Evolutionary conservation across 2,329 filamentous ascomycete species (phyloP).

Genomic region (Scorias spongiosa): DNA sequence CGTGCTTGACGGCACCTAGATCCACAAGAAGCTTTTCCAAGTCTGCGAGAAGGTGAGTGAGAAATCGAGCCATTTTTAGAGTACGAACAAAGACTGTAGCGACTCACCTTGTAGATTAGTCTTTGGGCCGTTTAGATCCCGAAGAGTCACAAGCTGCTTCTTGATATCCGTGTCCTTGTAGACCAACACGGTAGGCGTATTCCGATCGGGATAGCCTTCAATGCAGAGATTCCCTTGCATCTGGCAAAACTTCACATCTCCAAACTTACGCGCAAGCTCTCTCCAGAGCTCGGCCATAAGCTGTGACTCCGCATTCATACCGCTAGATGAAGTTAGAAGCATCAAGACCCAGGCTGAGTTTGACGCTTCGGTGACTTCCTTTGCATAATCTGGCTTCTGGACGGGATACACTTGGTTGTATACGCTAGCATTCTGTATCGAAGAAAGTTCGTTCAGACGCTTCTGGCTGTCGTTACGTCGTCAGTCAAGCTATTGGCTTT

Average conservation of each 20-base stretch:
- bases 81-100: not conserved
- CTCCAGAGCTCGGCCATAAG: constrained; percentile 76
- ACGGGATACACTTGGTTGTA: constrained; percentile 88
- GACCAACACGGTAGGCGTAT: constrained; percentile 84
- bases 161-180: constrained; percentile 89
- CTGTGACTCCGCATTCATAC: constrained; percentile 72
- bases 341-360: constrained; percentile 54
- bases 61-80: not conserved
- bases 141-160: constrained; percentile 80
- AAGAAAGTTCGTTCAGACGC: constrained; percentile 67
- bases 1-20: constrained; percentile 61
- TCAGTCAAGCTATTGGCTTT: constrained; percentile 22
- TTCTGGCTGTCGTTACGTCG: constrained; percentile 37
- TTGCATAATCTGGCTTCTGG: constrained; percentile 83
- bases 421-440: constrained; percentile 58
- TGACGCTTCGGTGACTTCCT: constrained; percentile 84
- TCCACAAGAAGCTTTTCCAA: constrained; percentile 71
- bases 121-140: constrained; percentile 57
- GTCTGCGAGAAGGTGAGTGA: constrained; percentile 28
- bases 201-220: constrained; percentile 86
- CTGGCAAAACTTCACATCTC: constrained; percentile 95
- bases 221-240: constrained; percentile 87
- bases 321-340: constrained; percentile 62
- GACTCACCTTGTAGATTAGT: constrained; percentile 45
- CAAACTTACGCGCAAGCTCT: constrained; percentile 68